These are phyloP conservation scores for Penicillium psychrosexuale DNA, from an alignment of 2,329 filamentous ascomycete species.

Conservation along the genomic window DNA sequence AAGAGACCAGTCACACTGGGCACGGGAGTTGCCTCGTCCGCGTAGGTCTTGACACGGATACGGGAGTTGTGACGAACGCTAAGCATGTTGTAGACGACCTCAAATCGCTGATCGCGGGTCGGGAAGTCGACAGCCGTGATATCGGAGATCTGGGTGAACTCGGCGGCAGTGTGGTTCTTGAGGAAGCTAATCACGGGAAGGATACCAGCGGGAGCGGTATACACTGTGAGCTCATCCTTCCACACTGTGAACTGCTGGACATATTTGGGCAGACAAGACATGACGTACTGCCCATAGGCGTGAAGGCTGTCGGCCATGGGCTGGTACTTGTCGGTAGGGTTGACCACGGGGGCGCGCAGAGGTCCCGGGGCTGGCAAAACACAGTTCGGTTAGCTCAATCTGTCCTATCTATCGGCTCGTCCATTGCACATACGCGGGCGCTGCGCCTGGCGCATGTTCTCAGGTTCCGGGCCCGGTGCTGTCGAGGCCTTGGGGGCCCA, in stretches of 20 bases:
- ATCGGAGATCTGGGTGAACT: constrained; percentile 89
- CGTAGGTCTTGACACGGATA: constrained; percentile 97
- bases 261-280: constrained; percentile 96
- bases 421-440: constrained; percentile 45
- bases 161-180: constrained; percentile 95
- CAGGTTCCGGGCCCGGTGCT: constrained; percentile 55
- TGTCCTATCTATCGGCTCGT: not conserved
- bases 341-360: constrained; percentile 76
- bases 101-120: constrained; percentile 91
- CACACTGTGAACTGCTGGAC: constrained; percentile 99
- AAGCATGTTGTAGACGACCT: constrained; percentile 96
- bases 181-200: constrained; percentile 91
- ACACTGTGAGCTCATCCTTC: constrained; percentile 97
- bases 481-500: constrained; percentile 51
- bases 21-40: constrained; percentile 90
- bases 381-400: constrained; percentile 18
- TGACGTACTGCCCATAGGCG: constrained; percentile 92
- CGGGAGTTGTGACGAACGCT: constrained; percentile 94
- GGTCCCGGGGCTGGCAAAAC: constrained; percentile 49
- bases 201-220: constrained; percentile 82
- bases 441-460: constrained; percentile 65
- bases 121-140: constrained; percentile 96
- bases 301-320: constrained; percentile 85
- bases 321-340: constrained; percentile 89
- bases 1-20: constrained; percentile 83